Base-by-base conservation (phyloP, 2,329 filamentous ascomycete genomes). In the Hortaea werneckii region DNA sequence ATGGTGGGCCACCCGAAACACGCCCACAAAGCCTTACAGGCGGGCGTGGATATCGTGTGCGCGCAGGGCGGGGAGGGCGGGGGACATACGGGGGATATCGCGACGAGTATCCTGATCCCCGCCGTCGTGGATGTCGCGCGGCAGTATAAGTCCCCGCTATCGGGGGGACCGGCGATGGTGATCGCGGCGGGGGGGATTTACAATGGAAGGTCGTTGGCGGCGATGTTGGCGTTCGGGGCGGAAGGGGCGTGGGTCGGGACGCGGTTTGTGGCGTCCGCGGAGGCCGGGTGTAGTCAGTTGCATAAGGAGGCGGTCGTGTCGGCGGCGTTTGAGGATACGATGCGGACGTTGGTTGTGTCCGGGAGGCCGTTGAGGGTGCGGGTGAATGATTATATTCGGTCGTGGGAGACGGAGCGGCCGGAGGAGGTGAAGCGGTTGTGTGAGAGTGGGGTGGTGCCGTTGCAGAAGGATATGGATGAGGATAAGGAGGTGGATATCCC, bases 1-100 rank as follows among this genome's bases (percentile, higher is more conserved):
- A 95, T 95, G 89, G 88, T 95, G 13, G 90, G 90, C 0, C 85
- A 89, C 58, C 89, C 90, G 1, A 87, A 84, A 63, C 90, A 96
- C 65, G 89, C 89, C 1, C 78, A 83, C 63, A 95, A 95, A 70
- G 89, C 89, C 2, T 72, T 96, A 4, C 79, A 87, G 42, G 78
- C 83, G 0, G 90, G 90, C 38, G 87, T 94, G 7, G 90, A 96
- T 67, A 82, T 95, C 53, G 77, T 96, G 5, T 95, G 88, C 63
- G 82, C 89, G 2, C 90, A 96, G 70, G 90, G 90, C 40, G 87
- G 87, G 43, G 90, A 96, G 66, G 90, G 89, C 1, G 90, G 90
- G 12, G 90, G 89, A 0, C 90, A 96, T 68, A 95, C 90, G 1
- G 89, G 89, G 29, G 83, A 92, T 50, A 80, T 95, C 39, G 82